These are phyloP conservation scores for Botrytis deweyae DNA, from an alignment of 2,329 filamentous ascomycete genomes.

Conservation along the genomic window DNA sequence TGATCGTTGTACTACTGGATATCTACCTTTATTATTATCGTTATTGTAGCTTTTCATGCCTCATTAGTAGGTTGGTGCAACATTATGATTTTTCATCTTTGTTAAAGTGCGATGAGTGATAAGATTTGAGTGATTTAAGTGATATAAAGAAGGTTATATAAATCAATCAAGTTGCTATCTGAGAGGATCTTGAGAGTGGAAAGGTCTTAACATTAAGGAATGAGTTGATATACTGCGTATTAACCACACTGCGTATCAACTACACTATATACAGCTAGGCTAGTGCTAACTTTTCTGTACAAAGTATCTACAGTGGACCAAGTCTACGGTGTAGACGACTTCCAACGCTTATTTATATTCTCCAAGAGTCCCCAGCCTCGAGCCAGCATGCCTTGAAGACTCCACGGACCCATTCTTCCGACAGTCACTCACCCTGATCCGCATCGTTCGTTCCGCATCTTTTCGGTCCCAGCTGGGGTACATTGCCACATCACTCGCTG, in stretches of 20 bases:
- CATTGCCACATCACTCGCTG: not conserved
- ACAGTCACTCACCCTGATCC: no score
- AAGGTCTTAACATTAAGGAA: not conserved
- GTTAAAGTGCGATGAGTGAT: not conserved
- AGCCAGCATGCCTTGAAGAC: no score
- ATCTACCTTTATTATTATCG: not conserved
- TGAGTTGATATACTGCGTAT: not conserved
- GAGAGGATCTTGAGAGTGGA: not conserved
- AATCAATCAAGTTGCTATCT: not conserved
- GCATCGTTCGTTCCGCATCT: not conserved
- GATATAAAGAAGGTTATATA: not conserved
- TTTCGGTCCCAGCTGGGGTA: not conserved
- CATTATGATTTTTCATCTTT: no score
- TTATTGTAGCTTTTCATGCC: not conserved
- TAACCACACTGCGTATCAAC: not conserved
- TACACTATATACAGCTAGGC: not conserved
- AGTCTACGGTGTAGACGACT: not conserved
- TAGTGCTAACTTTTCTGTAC: not conserved
- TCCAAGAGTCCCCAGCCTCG: not conserved
- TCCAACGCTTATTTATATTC: not conserved
- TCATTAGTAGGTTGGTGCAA: not conserved
- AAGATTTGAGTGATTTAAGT: not conserved
- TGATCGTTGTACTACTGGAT: not conserved
- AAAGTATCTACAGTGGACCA: not conserved
- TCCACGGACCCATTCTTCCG: not conserved